Conservation (phyloP, 495 filamentous ascomycete species). For the Penicillium taxi region DNA sequence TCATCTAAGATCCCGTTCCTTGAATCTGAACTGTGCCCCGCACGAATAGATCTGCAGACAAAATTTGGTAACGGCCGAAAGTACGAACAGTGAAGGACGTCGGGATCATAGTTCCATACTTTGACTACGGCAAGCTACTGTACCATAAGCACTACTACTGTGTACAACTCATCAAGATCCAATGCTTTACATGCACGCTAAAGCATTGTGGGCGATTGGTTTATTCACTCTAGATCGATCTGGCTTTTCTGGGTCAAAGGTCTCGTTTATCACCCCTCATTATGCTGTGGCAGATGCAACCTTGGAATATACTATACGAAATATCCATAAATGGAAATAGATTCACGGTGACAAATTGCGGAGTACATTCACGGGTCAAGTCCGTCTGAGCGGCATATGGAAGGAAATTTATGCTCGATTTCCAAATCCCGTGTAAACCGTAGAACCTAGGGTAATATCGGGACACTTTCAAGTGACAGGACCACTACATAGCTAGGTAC, state of each 20-base stretch:
- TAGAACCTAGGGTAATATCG: constrained; percentile 6
- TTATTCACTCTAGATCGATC: constrained; percentile 12
- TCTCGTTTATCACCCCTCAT: neutral
- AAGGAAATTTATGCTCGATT: neutral
- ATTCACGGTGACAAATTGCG: no score
- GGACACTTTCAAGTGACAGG: constrained; percentile 4
- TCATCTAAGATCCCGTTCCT: neutral
- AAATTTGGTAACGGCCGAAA: constrained; percentile 10
- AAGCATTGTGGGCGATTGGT: constrained; percentile 5
- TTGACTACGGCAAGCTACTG: constrained; percentile 11
- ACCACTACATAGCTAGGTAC: neutral
- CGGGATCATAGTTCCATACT: constrained; percentile 15
- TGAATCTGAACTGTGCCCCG: constrained; percentile 1
- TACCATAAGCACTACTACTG: neutral
- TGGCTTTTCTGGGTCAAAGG: constrained; percentile 1
- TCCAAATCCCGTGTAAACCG: constrained; percentile 5
- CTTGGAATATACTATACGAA: no score
- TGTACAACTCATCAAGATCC: neutral
- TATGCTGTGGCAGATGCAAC: neutral
- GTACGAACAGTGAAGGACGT: no score
- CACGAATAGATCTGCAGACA: constrained; percentile 9
- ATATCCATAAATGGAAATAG: no score
- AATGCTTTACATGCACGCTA: constrained; percentile 1
- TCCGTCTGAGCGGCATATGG: no score
- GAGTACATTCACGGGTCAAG: constrained; percentile 5